phyloP scores from a whole-genome alignment of 139 green algal species.

The Chlamydomonas applanata region DNA sequence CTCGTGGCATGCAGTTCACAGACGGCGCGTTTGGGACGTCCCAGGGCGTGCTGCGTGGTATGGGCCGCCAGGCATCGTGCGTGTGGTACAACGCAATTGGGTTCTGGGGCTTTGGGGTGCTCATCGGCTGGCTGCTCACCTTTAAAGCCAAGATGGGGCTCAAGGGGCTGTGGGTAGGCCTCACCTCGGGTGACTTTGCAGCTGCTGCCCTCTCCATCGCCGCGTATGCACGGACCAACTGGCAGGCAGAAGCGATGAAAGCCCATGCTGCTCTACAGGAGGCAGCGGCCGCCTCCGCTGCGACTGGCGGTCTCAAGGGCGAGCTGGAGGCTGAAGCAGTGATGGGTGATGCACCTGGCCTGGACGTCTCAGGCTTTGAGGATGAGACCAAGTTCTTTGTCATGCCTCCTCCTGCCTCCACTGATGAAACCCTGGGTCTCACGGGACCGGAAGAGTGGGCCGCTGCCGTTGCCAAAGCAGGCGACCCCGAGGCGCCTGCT shows the following conservation, averaged over 20 bases:
- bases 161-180: conserved; percentile 33
- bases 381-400: neutral
- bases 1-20: conserved; percentile 31
- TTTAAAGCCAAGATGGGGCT: conserved; percentile 31
- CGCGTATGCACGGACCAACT: neutral
- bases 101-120: conserved; percentile 44
- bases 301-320: neutral
- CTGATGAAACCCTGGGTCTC: no score
- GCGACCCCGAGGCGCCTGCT: no score
- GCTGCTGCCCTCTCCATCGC: conserved; percentile 17
- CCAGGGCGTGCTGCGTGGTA: conserved; percentile 43
- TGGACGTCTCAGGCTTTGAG: neutral
- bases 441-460: no score
- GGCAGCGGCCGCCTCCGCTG: neutral
- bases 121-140: conserved; percentile 31
- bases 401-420: neutral
- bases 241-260: neutral
- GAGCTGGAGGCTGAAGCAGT: neutral
- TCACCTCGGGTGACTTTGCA: conserved; percentile 27
- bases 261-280: neutral
- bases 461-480: no score
- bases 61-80: conserved; percentile 32
- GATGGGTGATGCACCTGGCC: neutral
- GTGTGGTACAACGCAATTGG: conserved; percentile 36
- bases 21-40: conserved; percentile 44